Base-by-base conservation (phyloP, 768 basidiomycete genomes). In the Sporobolomyces phaffii region DNA sequence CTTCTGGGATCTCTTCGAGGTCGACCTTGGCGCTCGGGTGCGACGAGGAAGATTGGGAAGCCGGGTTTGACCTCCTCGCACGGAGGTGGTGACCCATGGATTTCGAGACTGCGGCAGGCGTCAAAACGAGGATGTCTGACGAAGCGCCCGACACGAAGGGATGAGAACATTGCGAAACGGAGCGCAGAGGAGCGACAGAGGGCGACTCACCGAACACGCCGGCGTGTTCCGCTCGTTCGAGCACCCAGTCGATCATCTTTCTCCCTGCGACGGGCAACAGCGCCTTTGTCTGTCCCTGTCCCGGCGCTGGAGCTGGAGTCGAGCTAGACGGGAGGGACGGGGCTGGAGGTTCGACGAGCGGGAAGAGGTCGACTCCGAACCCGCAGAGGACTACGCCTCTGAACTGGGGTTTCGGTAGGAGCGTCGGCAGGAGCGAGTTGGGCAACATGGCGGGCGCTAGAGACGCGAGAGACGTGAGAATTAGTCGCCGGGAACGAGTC, bases 231-330 rank as follows among this genome's bases (percentile, higher is more conserved):
- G 65, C 58, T 17, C 64, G 29, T 22, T 72, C 71, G 26, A 72
- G 31, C 9, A 68, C 71, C 71, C 71, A 72, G 53, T 72, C 71
- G 36, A 72, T 49, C 71, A 72, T 72, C 56, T 56, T 62, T 47
- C 38, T 58, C 11, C 71, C 71, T 4, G 67, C 71, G n/a, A 72
- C 71, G 10, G 71, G 71, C 40, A 72, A 44, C 10, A 69, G 51
- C n/a, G 71, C 63, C 53, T 72, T 72, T 10, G 54, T 64, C 56
- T 72, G 71, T 1, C 65, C 70, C 1, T 53, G 57, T 9, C 57
- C 51, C 9, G 34, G 2, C 5, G 13, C 14, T 13, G 31, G 9
- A 20, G 45, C 18, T 22, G 24, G 33, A 56, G 20, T 71, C 65
- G 58, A 31, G 34, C 45, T 34, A 41, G 59, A 29, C 20, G 45